Conservation (phyloP, 2,329 filamentous ascomycete species). For the Colletotrichum magnum region DNA sequence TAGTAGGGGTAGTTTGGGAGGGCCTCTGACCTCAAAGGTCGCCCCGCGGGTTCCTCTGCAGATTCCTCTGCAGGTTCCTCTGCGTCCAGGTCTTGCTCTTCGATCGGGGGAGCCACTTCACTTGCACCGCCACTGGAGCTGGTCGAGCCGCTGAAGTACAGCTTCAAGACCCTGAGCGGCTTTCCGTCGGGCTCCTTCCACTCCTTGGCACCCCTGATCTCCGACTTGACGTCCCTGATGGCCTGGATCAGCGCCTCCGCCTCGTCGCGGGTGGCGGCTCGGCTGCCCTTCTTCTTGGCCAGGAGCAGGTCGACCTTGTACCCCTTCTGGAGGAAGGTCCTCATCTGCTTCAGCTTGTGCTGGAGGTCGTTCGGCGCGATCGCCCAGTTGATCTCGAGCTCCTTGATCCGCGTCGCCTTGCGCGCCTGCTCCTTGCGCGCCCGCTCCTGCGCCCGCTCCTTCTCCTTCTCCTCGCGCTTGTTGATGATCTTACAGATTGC, state of each 20-base stretch:
- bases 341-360: conserved; percentile 78
- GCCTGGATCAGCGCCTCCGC: conserved; percentile 68
- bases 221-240: conserved; percentile 51
- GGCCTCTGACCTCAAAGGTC: too few species aligned
- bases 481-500: conserved; percentile 81
- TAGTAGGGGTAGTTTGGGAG: too few species aligned
- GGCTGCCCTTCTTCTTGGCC: conserved; percentile 74
- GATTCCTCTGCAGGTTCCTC: not conserved
- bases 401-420: conserved; percentile 70
- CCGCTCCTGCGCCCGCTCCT: conserved; percentile 59
- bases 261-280: conserved; percentile 73
- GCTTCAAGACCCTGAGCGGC: conserved; percentile 57
- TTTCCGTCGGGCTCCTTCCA: conserved; percentile 60
- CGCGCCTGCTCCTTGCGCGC: conserved; percentile 57
- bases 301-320: conserved; percentile 81
- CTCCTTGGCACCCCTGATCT: conserved; percentile 58
- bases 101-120: too few species aligned
- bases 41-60: too few species aligned
- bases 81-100: not conserved
- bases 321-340: conserved; percentile 80
- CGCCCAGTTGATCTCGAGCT: conserved; percentile 92
- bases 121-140: not conserved
- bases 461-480: conserved; percentile 64
- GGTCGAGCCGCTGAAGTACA: conserved; percentile 57
- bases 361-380: conserved; percentile 82